Conservation (phyloP, 2,329 filamentous ascomycete species). For the Xylaria sp. region DNA sequence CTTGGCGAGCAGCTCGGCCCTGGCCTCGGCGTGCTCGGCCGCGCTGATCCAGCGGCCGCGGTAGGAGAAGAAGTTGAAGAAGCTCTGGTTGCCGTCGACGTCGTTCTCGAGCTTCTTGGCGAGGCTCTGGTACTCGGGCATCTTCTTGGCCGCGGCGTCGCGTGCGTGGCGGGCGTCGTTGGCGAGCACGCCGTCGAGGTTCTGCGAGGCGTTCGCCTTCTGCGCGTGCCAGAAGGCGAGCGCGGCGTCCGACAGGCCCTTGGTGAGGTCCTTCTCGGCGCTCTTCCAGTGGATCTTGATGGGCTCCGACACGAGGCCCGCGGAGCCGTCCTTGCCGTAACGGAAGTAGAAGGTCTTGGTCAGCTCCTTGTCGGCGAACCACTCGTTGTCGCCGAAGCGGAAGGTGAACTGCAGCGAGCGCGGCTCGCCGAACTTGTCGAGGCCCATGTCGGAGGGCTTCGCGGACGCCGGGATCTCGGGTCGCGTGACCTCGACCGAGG, state of each 20-base stretch:
- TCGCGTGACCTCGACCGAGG: conserved; percentile 62
- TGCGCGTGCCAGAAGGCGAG: conserved; percentile 67
- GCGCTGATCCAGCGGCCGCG: conserved; percentile 68
- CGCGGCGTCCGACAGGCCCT: conserved; percentile 70
- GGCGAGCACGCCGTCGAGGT: conserved; percentile 49
- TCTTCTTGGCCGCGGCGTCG: conserved; percentile 44
- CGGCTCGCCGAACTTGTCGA: conserved; percentile 64
- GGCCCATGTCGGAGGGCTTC: conserved; percentile 49
- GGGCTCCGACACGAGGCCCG: conserved; percentile 73
- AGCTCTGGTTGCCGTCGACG: conserved; percentile 60
- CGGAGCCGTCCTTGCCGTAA: conserved; percentile 65
- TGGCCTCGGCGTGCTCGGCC: conserved; percentile 68
- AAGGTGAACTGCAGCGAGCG: conserved; percentile 68
- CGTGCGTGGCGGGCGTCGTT: conserved; percentile 45
- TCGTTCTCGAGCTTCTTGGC: conserved; percentile 42
- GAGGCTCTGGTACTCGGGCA: conserved; percentile 45
- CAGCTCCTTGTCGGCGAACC: conserved; percentile 69
- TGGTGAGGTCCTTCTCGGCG: conserved; percentile 70
- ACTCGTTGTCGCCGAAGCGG: conserved; percentile 69
- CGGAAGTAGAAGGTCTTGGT: conserved; percentile 77
- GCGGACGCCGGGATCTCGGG: conserved; percentile 53
- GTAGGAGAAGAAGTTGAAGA: conserved; percentile 79
- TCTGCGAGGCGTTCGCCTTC: conserved; percentile 54
- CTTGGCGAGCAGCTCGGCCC: conserved; percentile 51
- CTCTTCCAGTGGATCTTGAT: conserved; percentile 73